Evolutionary conservation across 805 yeast genomes (phyloP), one percentile per base, ranked within the genome.

Genomic region (Komagataella mondaviorum): DNA sequence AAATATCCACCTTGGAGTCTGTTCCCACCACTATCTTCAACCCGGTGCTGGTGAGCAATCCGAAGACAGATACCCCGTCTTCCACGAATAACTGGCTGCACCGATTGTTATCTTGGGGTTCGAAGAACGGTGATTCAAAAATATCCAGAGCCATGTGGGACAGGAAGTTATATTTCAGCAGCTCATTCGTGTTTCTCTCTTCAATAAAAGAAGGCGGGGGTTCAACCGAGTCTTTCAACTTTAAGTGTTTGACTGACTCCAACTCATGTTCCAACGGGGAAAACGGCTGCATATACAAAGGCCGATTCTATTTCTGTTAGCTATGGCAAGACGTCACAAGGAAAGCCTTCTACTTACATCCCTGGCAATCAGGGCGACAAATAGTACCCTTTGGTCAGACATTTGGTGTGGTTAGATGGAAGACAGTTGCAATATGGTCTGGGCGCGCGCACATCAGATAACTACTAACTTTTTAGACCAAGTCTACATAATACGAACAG

Each of bases 121-220:
- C 64, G 51, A 68, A 68, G 16, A 63, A 67, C 4, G 75, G 71
- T 2, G 85, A 77, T 39, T 80, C 71, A 59, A 84, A 81, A 18
- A 82, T 75, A 62, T 84, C 90, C 22, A 84, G 66, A 4, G 88
- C 80, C 84, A 84, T 83, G 60, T 84, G 88, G n/a, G 87, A 76
- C 30, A 84, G 67, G 57, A 83, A 83, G 59, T 84, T 81, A 66
- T 80, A 82, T 57, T 82, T 80, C 30, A 83, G 65, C 51, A 77
- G 65, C 53, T 70, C 71, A 56, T 78, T 73, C 47, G 73, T 70
- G 44, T 64, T 60, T 45, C 55, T 55, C 39, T 61, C 65, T 46
- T 59, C 62, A 3, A 61, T 50, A 46, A 61, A 59, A n/a, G 60
- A 53, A 22, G 49, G 43, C 47, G 46, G 17, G 39, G 16, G 17